Percentiles rank a stretch among this genome's conserved stretches.
Evolutionary conservation across 2,329 filamentous ascomycete species (phyloP).

Genomic region (Drechslerella dactyloides): DNA sequence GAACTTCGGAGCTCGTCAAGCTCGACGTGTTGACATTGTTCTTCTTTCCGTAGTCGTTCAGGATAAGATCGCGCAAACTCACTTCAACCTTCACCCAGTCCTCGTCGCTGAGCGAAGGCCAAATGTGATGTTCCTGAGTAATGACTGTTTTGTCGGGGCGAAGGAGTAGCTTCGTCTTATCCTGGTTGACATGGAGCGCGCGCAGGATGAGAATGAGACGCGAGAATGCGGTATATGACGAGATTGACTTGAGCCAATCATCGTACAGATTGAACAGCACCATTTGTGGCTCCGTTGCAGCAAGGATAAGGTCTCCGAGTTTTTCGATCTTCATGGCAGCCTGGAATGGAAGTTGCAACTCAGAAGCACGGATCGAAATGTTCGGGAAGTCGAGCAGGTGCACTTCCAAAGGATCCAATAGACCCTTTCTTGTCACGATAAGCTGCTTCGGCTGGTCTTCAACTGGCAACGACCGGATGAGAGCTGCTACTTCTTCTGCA

Average conservation of each 20-base stretch:
- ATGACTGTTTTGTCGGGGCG: slow-evolving; percentile 98
- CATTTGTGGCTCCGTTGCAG: slow-evolving; percentile 99
- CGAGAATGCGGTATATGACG: slow-evolving; percentile 97
- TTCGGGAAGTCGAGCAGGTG: slow-evolving; percentile 98
- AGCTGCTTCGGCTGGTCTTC: slow-evolving; percentile 99
- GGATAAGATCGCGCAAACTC: slow-evolving; percentile 88
- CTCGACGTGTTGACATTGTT: slow-evolving; percentile 99
- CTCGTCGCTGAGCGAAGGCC: slow-evolving; percentile 91
- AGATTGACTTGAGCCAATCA: slow-evolving; percentile 98
- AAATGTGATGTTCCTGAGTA: slow-evolving; percentile 98
- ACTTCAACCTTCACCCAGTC: slow-evolving; percentile 99
- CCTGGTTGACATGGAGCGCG: slow-evolving; percentile 94
- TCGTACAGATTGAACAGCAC: slow-evolving; percentile 98
- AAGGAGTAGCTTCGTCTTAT: slow-evolving; percentile 95
- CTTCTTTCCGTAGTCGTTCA: slow-evolving; percentile 99
- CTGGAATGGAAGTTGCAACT: slow-evolving; percentile 96
- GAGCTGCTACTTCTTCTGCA: slow-evolving; percentile 96
- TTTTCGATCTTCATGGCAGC: slow-evolving; percentile 99
- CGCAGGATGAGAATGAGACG: slow-evolving; percentile 90
- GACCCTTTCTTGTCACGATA: slow-evolving; percentile 95
- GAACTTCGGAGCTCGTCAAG: slow-evolving; percentile 93
- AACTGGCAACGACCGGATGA: slow-evolving; percentile 92
- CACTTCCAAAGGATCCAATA: slow-evolving; percentile 94
- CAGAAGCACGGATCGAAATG: slow-evolving; percentile 96
- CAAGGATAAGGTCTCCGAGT: slow-evolving; percentile 96